Conservation (phyloP, 768 basidiomycete species). For the Mycena chlorophos region DNA sequence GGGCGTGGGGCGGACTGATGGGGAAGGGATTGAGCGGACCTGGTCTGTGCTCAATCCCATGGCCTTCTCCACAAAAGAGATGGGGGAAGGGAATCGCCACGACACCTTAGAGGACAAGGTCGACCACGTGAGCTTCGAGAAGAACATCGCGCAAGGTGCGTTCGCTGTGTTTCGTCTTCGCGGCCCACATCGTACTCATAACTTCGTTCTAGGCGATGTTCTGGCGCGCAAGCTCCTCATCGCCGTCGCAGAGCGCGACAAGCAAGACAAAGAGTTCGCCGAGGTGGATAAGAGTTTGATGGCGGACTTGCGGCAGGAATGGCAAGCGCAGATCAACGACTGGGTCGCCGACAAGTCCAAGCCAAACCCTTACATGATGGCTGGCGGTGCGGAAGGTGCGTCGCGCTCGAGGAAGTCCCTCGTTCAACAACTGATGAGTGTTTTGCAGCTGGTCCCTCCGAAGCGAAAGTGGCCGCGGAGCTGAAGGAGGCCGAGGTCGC, state of each 20-base stretch:
- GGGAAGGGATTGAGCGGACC: constrained; percentile 23
- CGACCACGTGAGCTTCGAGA: constrained; percentile 24
- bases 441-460: background rate
- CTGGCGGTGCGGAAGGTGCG: background rate
- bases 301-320: background rate
- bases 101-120: constrained; percentile 31
- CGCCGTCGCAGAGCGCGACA: constrained; percentile 9
- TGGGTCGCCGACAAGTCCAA: constrained; percentile 3
- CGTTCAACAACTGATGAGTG: background rate
- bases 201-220: background rate
- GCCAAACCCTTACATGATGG: constrained; percentile 4
- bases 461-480: background rate
- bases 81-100: constrained; percentile 26
- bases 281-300: constrained; percentile 5
- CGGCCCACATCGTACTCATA: background rate
- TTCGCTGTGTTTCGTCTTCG: background rate
- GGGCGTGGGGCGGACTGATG: constrained; percentile 18
- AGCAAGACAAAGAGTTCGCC: background rate
- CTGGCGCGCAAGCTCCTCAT: constrained; percentile 6
- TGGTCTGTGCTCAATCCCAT: constrained; percentile 31
- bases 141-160: background rate
- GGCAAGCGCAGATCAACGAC: background rate
- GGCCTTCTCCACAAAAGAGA: constrained; percentile 31
- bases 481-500: background rate
- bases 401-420: background rate